Base-by-base conservation (phyloP, 2,329 filamentous ascomycete species). In the Beauveria scarabaeidicola region DNA sequence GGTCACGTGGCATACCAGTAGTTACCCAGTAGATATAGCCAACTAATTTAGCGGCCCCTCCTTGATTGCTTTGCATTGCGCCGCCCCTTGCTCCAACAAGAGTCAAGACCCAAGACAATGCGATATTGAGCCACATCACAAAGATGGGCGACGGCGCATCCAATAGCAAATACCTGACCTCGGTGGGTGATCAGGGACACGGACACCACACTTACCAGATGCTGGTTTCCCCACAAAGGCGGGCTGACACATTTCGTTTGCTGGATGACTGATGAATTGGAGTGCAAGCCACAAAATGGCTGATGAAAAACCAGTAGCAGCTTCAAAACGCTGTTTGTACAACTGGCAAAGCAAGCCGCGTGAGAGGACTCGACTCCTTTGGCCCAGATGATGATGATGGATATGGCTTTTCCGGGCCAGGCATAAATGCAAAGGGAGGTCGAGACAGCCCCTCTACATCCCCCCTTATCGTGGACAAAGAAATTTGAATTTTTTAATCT, bases 401-500 rank as follows among this genome's bases (percentile, higher is more conserved):
- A n/a, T 17, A 41, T 19, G 40, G n/a, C 40, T 19, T 17, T 41
- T 17, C 40, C n/a, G 40, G 8, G 40, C 40, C 8, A 5, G n/a
- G 43, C 43, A 23, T 21, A 21, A 5, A 21, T 23, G 43, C 40
- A 41, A 7, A 36, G 32, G 32, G 32, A 36, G 11, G 5, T 0
- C 13, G 11, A 36, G 11, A 11, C 32, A 36, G 32, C 32, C 32
- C 11, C 32, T 36, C 32, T 15, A 11, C 32, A 44, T 0, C 43
- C 19, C 19, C 41, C 43, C 43, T 44, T 44, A 19, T 44, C 47
- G 5, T 32, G 8, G 17, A 15, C 43, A 50, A 19, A 19, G 56
- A 59, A 59, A 59, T 59, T 58, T 52, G 48, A 27, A 36, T 38
- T 23, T 46, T 38, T 23, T 46, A 58, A 59, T 59, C 56, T 59